Evolutionary conservation across 73 alveolate species (phyloP), one percentile per base, ranked within the genome.

Genomic region (Strombidium stylifer): DNA sequence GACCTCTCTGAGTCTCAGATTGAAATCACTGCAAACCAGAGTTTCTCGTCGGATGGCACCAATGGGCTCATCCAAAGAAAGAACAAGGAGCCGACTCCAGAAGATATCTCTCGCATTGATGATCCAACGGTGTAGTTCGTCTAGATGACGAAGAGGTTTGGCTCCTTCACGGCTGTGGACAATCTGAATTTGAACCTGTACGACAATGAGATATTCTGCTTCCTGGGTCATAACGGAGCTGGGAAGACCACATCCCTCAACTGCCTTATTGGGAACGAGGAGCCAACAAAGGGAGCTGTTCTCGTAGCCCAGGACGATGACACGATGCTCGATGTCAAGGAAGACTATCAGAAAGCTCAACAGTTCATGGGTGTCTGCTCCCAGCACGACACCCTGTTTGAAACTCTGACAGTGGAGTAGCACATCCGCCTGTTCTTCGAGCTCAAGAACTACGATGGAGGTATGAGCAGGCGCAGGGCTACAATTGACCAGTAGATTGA

Each of bases 151-250:
- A 64, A 64, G 44, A 44, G 45, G 19, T 64, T 46, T 46, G 78
- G 78, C 19, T 46, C 66, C 11, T 64, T 28, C 19, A 53, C 56
- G 37, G 92, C 92, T 46, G 76, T 82, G 19, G 78, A 82, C 73
- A 73, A 77, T 27, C 51, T 82, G 2, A 54, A 58, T 10, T 35
- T 82, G 34, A 46, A 50, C 0, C 56, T 82, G 31, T 73, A 64
- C 40, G 67, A 82, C 39, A 55, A 66, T 12, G 41, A 82, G 27
- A 82, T 82, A 8, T 59, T 79, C 16, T 80, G 90, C 59, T 20
- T 84, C 1, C 49, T 84, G 0, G 94, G 94, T 2, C 90, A 84
- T 50, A 84, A 84, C 58, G 94, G 94, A 3, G 94, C 94, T 6
- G 94, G 94, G 8, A 84, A 84, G 36, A 74, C 94, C 3, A 84